phyloP scores from a whole-genome alignment of 1,284 basidiomycete species.

The Ustilago esculenta region DNA sequence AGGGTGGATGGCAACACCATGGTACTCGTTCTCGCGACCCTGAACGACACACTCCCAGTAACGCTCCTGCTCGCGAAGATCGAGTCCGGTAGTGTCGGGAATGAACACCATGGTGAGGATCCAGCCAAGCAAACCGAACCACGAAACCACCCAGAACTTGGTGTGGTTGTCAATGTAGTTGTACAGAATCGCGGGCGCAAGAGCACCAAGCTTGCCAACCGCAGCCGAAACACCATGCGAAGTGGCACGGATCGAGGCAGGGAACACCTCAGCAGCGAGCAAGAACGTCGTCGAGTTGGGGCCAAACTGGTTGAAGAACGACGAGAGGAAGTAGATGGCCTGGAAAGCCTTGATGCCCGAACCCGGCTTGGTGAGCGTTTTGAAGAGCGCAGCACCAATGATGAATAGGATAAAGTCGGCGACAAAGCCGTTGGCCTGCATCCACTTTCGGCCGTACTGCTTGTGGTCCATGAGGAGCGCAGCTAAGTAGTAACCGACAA shows the following conservation, averaged over 20 bases:
- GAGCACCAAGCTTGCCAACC: slow-evolving; percentile 67
- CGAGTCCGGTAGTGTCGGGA: slow-evolving; percentile 72
- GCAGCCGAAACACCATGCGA: slow-evolving; percentile 68
- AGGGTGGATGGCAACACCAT: slow-evolving; percentile 72
- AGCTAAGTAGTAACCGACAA: slow-evolving; percentile 71
- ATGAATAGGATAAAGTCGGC: slow-evolving; percentile 70
- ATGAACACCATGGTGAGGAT: slow-evolving; percentile 70
- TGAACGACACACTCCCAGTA: slow-evolving; percentile 71
- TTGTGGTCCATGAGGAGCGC: slow-evolving; percentile 73
- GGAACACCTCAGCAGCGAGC: slow-evolving; percentile 67
- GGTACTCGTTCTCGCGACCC: slow-evolving; percentile 70
- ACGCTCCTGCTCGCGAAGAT: slow-evolving; percentile 72
- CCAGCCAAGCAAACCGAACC: slow-evolving; percentile 71
- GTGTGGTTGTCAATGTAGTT: slow-evolving; percentile 68
- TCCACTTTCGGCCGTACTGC: slow-evolving; percentile 68
- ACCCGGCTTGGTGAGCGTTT: slow-evolving; percentile 62
- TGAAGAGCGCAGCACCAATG: slow-evolving; percentile 68
- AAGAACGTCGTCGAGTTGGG: slow-evolving; percentile 70
- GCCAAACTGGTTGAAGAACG: slow-evolving; percentile 72
- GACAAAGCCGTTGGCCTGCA: slow-evolving; percentile 71
- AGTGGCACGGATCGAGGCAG: slow-evolving; percentile 67
- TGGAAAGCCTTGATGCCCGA: slow-evolving; percentile 68
- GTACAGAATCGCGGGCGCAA: slow-evolving; percentile 67
- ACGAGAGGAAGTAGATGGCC: slow-evolving; percentile 71
- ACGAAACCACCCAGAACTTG: slow-evolving; percentile 72